These are phyloP conservation scores for Fusarium liriodendri DNA, from an alignment of 2,329 filamentous ascomycete species.

Conservation along the genomic window DNA sequence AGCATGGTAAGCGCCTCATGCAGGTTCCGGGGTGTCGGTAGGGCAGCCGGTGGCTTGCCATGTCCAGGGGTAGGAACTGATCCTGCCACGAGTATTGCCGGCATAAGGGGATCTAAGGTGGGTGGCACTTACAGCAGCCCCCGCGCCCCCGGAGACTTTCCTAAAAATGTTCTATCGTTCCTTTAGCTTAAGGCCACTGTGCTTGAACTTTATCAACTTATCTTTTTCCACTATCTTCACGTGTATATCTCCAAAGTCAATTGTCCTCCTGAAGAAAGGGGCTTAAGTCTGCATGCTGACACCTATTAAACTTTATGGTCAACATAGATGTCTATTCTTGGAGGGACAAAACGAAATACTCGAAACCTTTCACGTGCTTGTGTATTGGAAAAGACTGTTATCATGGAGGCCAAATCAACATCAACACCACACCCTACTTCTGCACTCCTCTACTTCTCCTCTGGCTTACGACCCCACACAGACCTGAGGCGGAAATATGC, in stretches of 20 bases:
- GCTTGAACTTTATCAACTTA: too few species aligned
- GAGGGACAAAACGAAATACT: too few species aligned
- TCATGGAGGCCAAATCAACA: neutral
- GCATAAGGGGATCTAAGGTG: neutral
- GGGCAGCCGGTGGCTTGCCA: neutral
- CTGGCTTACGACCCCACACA: neutral
- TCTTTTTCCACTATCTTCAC: too few species aligned
- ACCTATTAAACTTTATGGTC: neutral
- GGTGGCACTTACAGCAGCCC: neutral
- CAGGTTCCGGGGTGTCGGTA: neutral
- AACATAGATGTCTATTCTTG: neutral
- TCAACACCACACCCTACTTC: neutral
- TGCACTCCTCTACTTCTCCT: neutral
- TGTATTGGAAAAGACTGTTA: neutral
- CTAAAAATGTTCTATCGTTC: neutral
- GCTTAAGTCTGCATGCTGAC: neutral
- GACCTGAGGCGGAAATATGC: neutral
- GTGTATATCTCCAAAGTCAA: too few species aligned
- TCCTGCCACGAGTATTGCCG: neutral
- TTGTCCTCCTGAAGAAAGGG: neutral
- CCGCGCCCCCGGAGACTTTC: neutral
- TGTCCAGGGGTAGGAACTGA: neutral
- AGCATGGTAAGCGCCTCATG: neutral
- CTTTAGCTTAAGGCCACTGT: neutral
- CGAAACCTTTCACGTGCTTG: too few species aligned